Evolutionary conservation across 441 rosid genomes (phyloP), one percentile per base, ranked within the genome.

Genomic region (Populus hybrid): DNA sequence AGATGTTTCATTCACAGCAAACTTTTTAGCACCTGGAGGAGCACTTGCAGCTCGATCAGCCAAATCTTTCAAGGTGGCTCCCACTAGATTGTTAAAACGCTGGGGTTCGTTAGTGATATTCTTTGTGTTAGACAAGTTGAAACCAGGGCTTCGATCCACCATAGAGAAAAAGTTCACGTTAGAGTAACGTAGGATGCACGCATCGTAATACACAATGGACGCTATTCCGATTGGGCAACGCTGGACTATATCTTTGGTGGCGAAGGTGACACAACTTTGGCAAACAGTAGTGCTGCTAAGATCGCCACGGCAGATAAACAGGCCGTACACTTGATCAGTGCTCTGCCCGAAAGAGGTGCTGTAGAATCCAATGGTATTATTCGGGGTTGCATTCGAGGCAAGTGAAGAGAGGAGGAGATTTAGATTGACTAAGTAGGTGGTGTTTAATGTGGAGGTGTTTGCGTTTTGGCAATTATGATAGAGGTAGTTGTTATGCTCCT

Each of bases 271-370:
- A 63, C 88, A 87, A n/a, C 1, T 66, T 42, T 40, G 76, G 82
- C 85, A 87, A 7, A 8, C 32, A 6, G 28, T 28, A 66, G 9
- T 69, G 30, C 30, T 20, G 20, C 74, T 12, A 35, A 80, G 57
- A 21, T 86, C 89, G 2, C 85, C 88, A 1, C 87, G 80, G 75
- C 91, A 88, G 6, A 88, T 82, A 70, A 80, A 86, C 24, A 79
- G 71, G 21, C 83, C 85, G 24, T 79, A 78, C 21, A 81, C 72
- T 8, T 5, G 46, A 16, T 82, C 76, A 2, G 73, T 65, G 12
- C 24, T 70, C 32, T 42, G 81, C 0, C 77, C 77, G 4, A 38
- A 9, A 9, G 71, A 72, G 18, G 57, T 18, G 53, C 61, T 82
- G 77, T 79, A 69, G 67, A 77, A 84, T 4, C 82, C 81, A 23